phyloP scores from a whole-genome alignment of 345 rosid genomes.

The Gossypium australe region DNA sequence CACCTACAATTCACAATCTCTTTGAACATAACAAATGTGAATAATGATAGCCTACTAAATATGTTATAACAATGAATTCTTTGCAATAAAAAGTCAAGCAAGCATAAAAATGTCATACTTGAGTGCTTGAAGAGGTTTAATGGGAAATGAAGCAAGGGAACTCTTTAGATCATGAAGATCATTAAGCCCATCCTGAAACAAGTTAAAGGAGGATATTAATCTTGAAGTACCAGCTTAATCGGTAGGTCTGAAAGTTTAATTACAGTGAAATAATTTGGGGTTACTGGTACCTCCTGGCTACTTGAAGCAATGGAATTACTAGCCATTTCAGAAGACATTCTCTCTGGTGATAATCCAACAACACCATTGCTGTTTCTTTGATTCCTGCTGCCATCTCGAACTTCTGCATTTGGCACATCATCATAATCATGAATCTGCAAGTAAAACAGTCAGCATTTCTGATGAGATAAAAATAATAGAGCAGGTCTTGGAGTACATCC shows the following conservation, averaged over 20 bases:
- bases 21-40: background rate
- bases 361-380: slow-evolving; percentile 35
- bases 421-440: slow-evolving; percentile 75
- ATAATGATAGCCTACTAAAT: background rate
- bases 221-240: slow-evolving; percentile 8
- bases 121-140: slow-evolving; percentile 82
- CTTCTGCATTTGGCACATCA: slow-evolving; percentile 48
- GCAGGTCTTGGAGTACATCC: background rate
- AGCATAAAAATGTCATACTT: slow-evolving; percentile 36
- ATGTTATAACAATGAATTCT: background rate
- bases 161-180: slow-evolving; percentile 65
- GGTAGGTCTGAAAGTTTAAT: background rate
- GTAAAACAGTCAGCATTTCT: slow-evolving; percentile 17
- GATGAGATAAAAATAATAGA: slow-evolving; percentile 6
- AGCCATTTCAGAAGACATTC: slow-evolving; percentile 35
- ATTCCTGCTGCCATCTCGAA: slow-evolving; percentile 39
- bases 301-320: slow-evolving; percentile 46
- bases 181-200: slow-evolving; percentile 60
- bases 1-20: background rate
- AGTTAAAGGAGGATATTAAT: slow-evolving; percentile 19
- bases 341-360: slow-evolving; percentile 30
- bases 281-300: slow-evolving; percentile 50
- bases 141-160: slow-evolving; percentile 74
- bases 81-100: background rate
- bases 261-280: slow-evolving; percentile 5